Evolutionary conservation across 129 eudicot species (phyloP).

Genomic region (Scalesia atractyloides): DNA sequence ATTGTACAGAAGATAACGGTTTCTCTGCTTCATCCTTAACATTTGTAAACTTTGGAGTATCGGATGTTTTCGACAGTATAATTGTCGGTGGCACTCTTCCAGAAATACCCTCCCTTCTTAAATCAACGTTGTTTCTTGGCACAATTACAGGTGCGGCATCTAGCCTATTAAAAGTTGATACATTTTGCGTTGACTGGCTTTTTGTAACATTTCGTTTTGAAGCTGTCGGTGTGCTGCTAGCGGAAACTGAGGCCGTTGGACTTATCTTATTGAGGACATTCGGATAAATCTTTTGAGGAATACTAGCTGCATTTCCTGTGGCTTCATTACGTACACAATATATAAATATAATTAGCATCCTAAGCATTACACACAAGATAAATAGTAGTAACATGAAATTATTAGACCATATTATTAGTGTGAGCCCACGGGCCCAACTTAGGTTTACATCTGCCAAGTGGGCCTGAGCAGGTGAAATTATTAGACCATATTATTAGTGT

Average conservation of each 20-base stretch:
- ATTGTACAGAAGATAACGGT: conserved; percentile 39
- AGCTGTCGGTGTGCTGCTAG: conserved; percentile 45
- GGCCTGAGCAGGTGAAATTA: no score
- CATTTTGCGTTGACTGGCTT: conserved; percentile 51
- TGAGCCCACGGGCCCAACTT: no score
- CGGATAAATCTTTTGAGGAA: conserved; percentile 61
- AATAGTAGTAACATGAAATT: background rate
- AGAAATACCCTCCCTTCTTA: conserved; percentile 71
- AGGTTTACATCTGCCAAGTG: no score
- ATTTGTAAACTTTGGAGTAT: conserved; percentile 49
- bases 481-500: no score
- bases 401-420: no score
- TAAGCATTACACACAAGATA: background rate
- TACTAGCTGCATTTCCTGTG: conserved; percentile 53
- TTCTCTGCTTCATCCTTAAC: conserved; percentile 59
- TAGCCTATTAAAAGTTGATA: conserved; percentile 52
- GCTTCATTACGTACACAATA: conserved; percentile 51
- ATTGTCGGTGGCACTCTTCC: conserved; percentile 53
- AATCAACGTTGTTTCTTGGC: conserved; percentile 75
- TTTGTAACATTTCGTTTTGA: conserved; percentile 54
- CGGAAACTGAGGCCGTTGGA: conserved; percentile 45
- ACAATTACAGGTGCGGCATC: conserved; percentile 79
- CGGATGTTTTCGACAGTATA: conserved; percentile 50
- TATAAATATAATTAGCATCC: conserved; percentile 14
- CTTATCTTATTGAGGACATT: conserved; percentile 51